Base-by-base conservation (phyloP, 345 rosid genomes). In the Camelina sativa region DNA sequence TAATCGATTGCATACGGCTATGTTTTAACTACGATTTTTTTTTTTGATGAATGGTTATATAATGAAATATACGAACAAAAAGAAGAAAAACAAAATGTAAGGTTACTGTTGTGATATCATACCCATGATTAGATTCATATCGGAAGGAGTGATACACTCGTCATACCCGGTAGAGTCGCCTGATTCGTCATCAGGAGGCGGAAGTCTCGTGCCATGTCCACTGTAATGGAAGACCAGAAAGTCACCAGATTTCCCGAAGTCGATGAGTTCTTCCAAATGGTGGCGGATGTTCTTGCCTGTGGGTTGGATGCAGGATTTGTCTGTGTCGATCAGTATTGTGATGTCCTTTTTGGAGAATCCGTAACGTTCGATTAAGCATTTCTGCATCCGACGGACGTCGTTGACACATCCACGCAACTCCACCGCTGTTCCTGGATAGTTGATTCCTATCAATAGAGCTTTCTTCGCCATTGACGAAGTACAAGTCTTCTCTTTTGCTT, bases 171-270 rank as follows among this genome's bases (percentile, higher is more conserved):
- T 93, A 41, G 86, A 89, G 73, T 93, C 98, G 30, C 80, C 86
- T 75, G 13, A 83, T 84, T 12, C 91, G 0, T 1, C 93, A 8
- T 85, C 75, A 84, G 83, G 89, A 37, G 97, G 86, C 0, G 97
- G 97, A 12, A 91, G 79, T 78, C 98, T 87, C 11, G 98, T 93
- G 60, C 97, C 98, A 41, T 93, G 98, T 28, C 98, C 98, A 71
- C 97, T 91, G 86, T 89, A 93, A 76, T 93, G 97, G n/a, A 91
- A 81, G 43, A 89, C 90, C 22, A 91, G 83, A 30, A 80, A 28
- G 55, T 93, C 97, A 8, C 88, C 91, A 1, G 86, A 61, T 48
- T 81, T 34, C 0, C 90, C 94, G 0, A 86, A 73, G 7, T 67
- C 40, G 35, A 87, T 68, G 44, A 93, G 92, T 43, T 77, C 46